Evolutionary conservation across 2,329 filamentous ascomycete species (phyloP).

Genomic region (Tolypocladium cylindrosporum): DNA sequence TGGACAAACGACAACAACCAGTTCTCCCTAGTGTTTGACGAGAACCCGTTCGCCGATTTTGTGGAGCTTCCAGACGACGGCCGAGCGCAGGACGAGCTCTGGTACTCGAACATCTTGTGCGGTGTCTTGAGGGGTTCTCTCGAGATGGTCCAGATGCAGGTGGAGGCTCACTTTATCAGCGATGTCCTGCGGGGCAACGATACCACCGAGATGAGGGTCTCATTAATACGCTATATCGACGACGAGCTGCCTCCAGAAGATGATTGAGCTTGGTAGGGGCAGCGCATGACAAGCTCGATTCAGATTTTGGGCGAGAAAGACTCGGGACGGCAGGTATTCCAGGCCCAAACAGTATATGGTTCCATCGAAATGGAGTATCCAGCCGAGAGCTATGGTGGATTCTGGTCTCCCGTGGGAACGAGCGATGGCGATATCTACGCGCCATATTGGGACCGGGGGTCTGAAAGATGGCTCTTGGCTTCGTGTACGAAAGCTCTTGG

Average conservation of each 20-base stretch:
- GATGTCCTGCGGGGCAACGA: conserved; percentile 90
- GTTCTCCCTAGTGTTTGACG: conserved; percentile 92
- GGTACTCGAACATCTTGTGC: conserved; percentile 97
- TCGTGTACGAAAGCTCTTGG: too few relatives aligned
- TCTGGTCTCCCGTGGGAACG: neutral
- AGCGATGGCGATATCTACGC: neutral
- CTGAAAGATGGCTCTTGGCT: neutral
- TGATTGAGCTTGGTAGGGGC: conserved; percentile 49
- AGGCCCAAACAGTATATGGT: neutral
- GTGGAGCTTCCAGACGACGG: conserved; percentile 96
- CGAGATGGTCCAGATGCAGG: conserved; percentile 99
- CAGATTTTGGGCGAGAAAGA: neutral
- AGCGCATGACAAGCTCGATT: neutral
- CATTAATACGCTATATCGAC: conserved; percentile 86
- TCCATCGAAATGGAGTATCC: neutral
- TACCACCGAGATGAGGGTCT: conserved; percentile 93
- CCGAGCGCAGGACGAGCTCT: conserved; percentile 88
- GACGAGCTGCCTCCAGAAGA: conserved; percentile 96
- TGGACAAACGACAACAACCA: conserved; percentile 96
- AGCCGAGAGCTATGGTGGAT: neutral
- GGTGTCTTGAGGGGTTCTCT: conserved; percentile 83
- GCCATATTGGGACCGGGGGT: neutral
- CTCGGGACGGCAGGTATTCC: neutral
- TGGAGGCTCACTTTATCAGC: conserved; percentile 92
- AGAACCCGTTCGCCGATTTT: conserved; percentile 94